A percentile compares a stretch with the other conserved stretches of the same genome.
phyloP scores from a whole-genome alignment of 805 yeast genomes.

The Hermanozyma aechmeae region DNA sequence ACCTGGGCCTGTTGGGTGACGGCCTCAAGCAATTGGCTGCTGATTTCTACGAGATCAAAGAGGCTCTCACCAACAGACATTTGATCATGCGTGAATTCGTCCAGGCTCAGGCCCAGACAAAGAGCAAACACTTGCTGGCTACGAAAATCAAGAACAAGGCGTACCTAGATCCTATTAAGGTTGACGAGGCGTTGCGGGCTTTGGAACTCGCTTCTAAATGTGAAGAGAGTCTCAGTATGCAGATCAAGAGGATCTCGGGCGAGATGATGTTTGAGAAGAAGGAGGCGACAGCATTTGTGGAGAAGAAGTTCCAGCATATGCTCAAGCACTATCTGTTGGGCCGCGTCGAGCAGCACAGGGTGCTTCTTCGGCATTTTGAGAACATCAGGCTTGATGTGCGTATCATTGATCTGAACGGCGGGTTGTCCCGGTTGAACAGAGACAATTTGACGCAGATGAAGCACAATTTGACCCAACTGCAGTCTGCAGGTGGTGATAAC shows the following conservation, averaged over 20 bases:
- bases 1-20: slow-evolving; percentile 70
- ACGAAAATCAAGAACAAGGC: slow-evolving; percentile 61
- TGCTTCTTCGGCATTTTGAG: slow-evolving; percentile 66
- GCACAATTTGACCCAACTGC: slow-evolving; percentile 34
- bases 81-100: slow-evolving; percentile 81
- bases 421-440: slow-evolving; percentile 75
- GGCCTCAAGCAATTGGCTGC: slow-evolving; percentile 52
- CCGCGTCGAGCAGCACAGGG: slow-evolving; percentile 79
- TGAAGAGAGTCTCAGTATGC: slow-evolving; percentile 69
- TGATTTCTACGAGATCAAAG: slow-evolving; percentile 84
- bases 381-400: slow-evolving; percentile 63
- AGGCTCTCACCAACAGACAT: slow-evolving; percentile 87
- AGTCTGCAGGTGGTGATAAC: slow-evolving; percentile 31
- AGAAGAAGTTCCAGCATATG: slow-evolving; percentile 40
- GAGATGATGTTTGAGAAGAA: slow-evolving; percentile 73
- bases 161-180: slow-evolving; percentile 76
- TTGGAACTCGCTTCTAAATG: slow-evolving; percentile 69
- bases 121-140: slow-evolving; percentile 61
- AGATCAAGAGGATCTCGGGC: slow-evolving; percentile 72
- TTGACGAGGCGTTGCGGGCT: slow-evolving; percentile 79
- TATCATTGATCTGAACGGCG: slow-evolving; percentile 67
- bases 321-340: slow-evolving; percentile 56
- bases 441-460: slow-evolving; percentile 44
- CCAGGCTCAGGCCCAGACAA: slow-evolving; percentile 70
- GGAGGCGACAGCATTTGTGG: slow-evolving; percentile 51